Base-by-base conservation (phyloP, 768 basidiomycete genomes). In the Lyophyllum decastes region DNA sequence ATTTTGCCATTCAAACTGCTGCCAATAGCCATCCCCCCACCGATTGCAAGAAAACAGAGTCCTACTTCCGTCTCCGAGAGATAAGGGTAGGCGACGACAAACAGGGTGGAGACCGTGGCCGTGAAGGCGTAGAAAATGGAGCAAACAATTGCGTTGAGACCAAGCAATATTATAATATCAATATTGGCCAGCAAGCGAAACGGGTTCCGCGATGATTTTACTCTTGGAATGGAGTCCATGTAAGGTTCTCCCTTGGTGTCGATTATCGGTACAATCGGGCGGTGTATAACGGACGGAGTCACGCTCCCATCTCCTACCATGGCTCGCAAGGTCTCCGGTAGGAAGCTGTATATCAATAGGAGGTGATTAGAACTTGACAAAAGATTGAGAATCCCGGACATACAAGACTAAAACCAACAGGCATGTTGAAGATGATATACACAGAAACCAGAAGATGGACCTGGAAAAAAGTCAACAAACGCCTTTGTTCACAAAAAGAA, bases 1-100 rank as follows among this genome's bases (percentile, higher is more conserved):
- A 90, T 64, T 54, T 75, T 81, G 2, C 93, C 92, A 21, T 77
- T 84, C 1, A 78, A 22, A n/a, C 76, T 66, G 19, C 84, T 80
- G 12, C 91, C 87, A 16, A 87, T 49, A 9, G 84, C 70, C 72
- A 86, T 86, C 0, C 93, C 94, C 16, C 83, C 81, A 1, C 92
- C 94, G 50, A 88, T 81, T 1, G 86, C 83, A 53, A 94, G 73
- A 73, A 87, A 95, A 68, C 89, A 93, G 4, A 95, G 71, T 2
- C 93, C 93, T 30, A 90, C 78, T 22, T 82, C 78, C 3, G 85
- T 84, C 59, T 90, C 81, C 55, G 70, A 80, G 19, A 92, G 75
- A 59, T 71, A 78, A 0, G 85, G 79, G 61, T 94, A 93, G 0
- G 78, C 73, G 1, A 70, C 60, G 49, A 78, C 73, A 66, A 92